A percentile compares a stretch with the other conserved stretches of the same genome.
Evolutionary conservation across 306 rosid species (phyloP).

Genomic region (Morella rubra): DNA sequence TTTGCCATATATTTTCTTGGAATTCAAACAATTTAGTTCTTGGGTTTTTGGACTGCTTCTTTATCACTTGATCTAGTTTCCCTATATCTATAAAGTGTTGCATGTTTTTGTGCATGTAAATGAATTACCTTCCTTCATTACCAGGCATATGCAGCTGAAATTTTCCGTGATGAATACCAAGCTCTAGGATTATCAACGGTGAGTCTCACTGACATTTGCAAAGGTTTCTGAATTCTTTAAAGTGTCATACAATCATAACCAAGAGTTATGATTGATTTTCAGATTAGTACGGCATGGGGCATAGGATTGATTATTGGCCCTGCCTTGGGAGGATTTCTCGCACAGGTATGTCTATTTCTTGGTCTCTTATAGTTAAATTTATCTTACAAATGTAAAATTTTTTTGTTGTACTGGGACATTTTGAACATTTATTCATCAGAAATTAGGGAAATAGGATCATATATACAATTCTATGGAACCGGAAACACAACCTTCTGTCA

Average conservation of each 20-base stretch:
- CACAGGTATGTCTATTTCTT: constrained; percentile 60
- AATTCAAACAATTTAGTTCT: not conserved
- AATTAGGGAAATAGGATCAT: too few species aligned
- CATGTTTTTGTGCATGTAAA: not conserved
- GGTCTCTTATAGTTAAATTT: not conserved
- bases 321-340: constrained; percentile 83
- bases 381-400: not conserved
- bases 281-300: constrained; percentile 85
- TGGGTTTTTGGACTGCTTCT: not conserved
- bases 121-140: constrained; percentile 17
- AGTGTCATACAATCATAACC: not conserved
- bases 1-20: not conserved
- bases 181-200: constrained; percentile 78
- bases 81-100: not conserved
- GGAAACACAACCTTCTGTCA: too few species aligned
- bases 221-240: constrained; percentile 1
- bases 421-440: too few species aligned
- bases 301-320: constrained; percentile 82
- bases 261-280: constrained; percentile 26
- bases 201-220: constrained; percentile 29
- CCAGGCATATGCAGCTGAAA: constrained; percentile 83
- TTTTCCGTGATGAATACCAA: constrained; percentile 71
- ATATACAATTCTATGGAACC: too few species aligned
- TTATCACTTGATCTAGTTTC: not conserved
- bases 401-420: not conserved